These are phyloP conservation scores for Kodamaea restingae DNA, from an alignment of 805 yeast species.

Conservation along the genomic window DNA sequence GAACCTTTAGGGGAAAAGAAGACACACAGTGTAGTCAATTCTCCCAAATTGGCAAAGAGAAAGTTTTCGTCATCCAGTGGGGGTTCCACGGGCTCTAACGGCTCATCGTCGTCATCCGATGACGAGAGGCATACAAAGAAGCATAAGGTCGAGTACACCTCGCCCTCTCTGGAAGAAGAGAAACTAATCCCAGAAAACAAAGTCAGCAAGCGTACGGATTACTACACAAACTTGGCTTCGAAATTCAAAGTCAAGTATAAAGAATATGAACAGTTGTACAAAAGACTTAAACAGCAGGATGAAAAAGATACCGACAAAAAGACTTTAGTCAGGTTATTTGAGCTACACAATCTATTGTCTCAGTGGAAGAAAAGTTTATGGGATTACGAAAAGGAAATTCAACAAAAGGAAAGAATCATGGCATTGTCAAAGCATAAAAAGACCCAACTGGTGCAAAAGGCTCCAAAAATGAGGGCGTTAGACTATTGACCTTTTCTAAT, in stretches of 20 bases:
- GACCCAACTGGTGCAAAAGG: slow-evolving; percentile 6
- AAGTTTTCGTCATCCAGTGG: slow-evolving; percentile 16
- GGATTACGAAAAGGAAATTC: slow-evolving; percentile 39
- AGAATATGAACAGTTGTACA: slow-evolving; percentile 48
- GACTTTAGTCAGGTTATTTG: slow-evolving; percentile 37
- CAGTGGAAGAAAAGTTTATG: slow-evolving; percentile 56
- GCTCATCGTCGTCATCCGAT: slow-evolving; percentile 17
- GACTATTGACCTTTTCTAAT: slow-evolving; percentile 3
- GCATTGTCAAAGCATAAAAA: slow-evolving; percentile 37
- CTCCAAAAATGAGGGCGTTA: slow-evolving; percentile 3
- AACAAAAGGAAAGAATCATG: slow-evolving; percentile 32
- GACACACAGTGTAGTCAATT: slow-evolving; percentile 5
- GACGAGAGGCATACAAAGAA: slow-evolving; percentile 17
- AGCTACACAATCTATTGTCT: slow-evolving; percentile 48
- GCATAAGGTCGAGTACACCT: slow-evolving; percentile 23
- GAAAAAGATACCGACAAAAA: slow-evolving; percentile 20
- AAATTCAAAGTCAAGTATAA: slow-evolving; percentile 46
- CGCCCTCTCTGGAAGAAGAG: slow-evolving; percentile 27
- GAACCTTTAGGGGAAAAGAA: neutral
- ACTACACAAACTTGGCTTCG: slow-evolving; percentile 40
- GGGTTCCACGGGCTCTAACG: slow-evolving; percentile 12
- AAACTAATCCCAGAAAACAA: slow-evolving; percentile 10
- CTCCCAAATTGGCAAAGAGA: slow-evolving; percentile 8
- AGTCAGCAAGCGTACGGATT: slow-evolving; percentile 23
- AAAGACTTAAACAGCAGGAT: slow-evolving; percentile 12